phyloP scores from a whole-genome alignment of 306 rosid genomes.

The Ammopiptanthus mongolicus region DNA sequence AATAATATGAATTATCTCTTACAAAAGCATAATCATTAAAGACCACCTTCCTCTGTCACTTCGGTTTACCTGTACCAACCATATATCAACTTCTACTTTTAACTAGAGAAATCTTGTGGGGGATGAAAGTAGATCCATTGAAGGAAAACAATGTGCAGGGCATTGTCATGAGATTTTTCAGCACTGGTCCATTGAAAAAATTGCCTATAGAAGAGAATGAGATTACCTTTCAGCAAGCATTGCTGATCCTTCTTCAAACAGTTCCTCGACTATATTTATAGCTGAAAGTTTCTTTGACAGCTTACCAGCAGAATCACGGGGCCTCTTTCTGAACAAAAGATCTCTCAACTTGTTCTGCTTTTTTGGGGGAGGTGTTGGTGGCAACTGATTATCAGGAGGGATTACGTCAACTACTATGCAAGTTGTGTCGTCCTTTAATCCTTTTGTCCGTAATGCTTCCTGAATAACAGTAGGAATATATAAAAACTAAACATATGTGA shows the following conservation, averaged over 20 bases:
- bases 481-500: neutral
- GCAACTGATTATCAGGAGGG: constrained; percentile 61
- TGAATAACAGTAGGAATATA: constrained; percentile 22
- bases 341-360: constrained; percentile 59
- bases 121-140: neutral
- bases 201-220: neutral
- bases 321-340: constrained; percentile 59
- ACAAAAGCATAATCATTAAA: neutral
- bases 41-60: neutral
- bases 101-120: neutral
- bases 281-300: constrained; percentile 82
- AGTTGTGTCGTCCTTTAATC: constrained; percentile 92
- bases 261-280: constrained; percentile 76
- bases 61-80: neutral
- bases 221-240: constrained; percentile 96
- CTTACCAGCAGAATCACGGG: constrained; percentile 53
- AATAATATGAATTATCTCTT: neutral
- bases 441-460: constrained; percentile 83
- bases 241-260: constrained; percentile 97
- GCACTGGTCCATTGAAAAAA: neutral
- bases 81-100: neutral
- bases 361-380: constrained; percentile 56
- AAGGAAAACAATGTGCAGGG: constrained; percentile 1
- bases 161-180: neutral
- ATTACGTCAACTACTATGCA: constrained; percentile 87